Base-by-base conservation (phyloP, 768 basidiomycete species). In the Butyriboletus loyo region DNA sequence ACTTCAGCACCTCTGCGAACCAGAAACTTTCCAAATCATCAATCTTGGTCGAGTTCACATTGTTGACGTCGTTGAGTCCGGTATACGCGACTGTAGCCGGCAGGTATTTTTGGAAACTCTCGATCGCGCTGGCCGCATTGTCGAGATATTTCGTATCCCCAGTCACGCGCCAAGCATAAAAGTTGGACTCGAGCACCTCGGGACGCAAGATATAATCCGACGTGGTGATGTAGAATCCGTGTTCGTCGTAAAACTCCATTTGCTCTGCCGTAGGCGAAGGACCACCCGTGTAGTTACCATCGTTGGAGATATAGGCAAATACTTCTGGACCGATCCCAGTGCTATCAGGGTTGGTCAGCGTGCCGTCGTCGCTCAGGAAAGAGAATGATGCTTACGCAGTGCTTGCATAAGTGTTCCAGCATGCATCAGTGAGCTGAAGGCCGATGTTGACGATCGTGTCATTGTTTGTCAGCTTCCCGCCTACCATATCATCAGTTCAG, bases 331-430 rank as follows among this genome's bases (percentile, higher is more conserved):
- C 89, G 30, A 91, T 89, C 6, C 86, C 86, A 24, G 87, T 88
- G 3, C 87, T 88, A 13, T 24, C 34, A 30, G 4, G n/a, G 8
- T 19, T 5, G 13, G 19, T 65, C 15, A 54, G 45, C 34, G 28
- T 25, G 1, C 8, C n/a, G 24, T 41, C 9, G 4, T 35, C 19
- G 19, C 15, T 1, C 17, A 5, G 13, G 13, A 34, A 2, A 27
- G 11, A 27, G 32, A 40, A 34, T 8, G 7, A 41, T 17, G 15
- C 81, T 49, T 62, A 87, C 86, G 77, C 75, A 24, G 85, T 85
- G 56, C 85, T 77, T 6, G 84, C 80, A 60, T 91, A 90, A 1
- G 88, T 89, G 64, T 90, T 89, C 84, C 87, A 87, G 72, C 89
- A 90, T 9, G 78, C 83, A 36, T 91, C 87, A 14, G 79, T 80